Conservation (phyloP, 2,329 filamentous ascomycete species). For the Ophiostoma australiae region DNA sequence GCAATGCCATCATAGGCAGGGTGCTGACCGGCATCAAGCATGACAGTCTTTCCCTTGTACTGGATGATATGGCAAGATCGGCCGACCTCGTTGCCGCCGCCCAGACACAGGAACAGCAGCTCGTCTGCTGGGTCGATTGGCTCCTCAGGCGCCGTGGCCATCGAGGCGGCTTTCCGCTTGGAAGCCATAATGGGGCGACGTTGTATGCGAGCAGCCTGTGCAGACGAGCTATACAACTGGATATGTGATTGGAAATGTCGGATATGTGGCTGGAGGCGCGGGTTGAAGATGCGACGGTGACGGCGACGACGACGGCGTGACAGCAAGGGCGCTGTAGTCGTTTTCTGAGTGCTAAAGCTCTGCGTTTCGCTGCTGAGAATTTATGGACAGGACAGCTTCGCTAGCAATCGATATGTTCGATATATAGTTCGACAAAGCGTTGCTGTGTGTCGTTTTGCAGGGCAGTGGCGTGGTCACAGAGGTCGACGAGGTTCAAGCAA, state of each 20-base stretch:
- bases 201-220: not conserved
- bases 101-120: conserved; percentile 87
- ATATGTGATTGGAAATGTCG: not conserved
- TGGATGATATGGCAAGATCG: conserved; percentile 96
- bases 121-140: conserved; percentile 90
- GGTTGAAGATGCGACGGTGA: not conserved
- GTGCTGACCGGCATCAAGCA: conserved; percentile 97
- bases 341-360: not conserved
- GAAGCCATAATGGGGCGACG: conserved; percentile 63
- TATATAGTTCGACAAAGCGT: not conserved
- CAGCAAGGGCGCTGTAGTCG: not conserved
- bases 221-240: not conserved
- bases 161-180: conserved; percentile 80
- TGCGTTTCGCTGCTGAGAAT: not conserved
- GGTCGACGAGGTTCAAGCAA: not conserved
- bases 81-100: conserved; percentile 94
- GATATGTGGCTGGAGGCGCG: not conserved
- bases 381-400: not conserved
- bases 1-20: conserved; percentile 93
- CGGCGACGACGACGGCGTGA: not conserved
- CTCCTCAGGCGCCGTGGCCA: conserved; percentile 69
- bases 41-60: conserved; percentile 98
- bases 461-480: not conserved
- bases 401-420: not conserved
- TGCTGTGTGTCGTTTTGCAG: not conserved